A percentile compares a stretch with the other conserved stretches of the same genome.
Evolutionary conservation across 371 early-diverging fungal species (phyloP).

Genomic region (Nematocida sp.): DNA sequence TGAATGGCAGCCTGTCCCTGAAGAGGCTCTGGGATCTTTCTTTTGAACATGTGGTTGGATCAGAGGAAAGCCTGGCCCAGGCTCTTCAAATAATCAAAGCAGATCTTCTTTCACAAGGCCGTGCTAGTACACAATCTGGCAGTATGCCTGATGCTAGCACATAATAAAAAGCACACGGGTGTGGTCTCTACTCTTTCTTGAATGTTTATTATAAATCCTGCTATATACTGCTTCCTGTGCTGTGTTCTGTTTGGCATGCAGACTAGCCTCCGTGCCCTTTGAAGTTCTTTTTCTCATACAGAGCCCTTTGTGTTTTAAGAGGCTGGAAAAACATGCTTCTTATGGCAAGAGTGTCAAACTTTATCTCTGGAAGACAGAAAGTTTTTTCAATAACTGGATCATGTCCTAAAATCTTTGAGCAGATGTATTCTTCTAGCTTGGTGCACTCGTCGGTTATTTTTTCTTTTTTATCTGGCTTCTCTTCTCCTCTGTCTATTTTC

Average conservation of each 20-base stretch:
- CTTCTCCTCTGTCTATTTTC: conserved; percentile 27
- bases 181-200: no score
- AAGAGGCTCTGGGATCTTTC: conserved; percentile 2
- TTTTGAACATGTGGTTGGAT: neutral
- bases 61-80: neutral
- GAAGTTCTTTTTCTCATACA: neutral
- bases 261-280: neutral
- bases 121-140: no score
- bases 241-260: no score
- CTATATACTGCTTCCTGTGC: neutral
- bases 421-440: conserved; percentile 32
- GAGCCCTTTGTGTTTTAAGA: conserved; percentile 26
- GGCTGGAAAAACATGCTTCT: conserved; percentile 49
- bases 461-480: conserved; percentile 32
- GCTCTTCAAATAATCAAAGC: neutral
- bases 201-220: no score
- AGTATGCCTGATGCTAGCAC: no score
- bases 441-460: conserved; percentile 10
- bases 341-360: conserved; percentile 46
- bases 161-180: no score
- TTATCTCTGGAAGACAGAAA: conserved; percentile 45
- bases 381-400: conserved; percentile 31
- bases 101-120: neutral
- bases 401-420: neutral
- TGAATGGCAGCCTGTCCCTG: conserved; percentile 17